A percentile compares a stretch with the other conserved stretches of the same genome.
Conservation (phyloP, 495 filamentous ascomycete species). For the Neurospora sp. region DNA sequence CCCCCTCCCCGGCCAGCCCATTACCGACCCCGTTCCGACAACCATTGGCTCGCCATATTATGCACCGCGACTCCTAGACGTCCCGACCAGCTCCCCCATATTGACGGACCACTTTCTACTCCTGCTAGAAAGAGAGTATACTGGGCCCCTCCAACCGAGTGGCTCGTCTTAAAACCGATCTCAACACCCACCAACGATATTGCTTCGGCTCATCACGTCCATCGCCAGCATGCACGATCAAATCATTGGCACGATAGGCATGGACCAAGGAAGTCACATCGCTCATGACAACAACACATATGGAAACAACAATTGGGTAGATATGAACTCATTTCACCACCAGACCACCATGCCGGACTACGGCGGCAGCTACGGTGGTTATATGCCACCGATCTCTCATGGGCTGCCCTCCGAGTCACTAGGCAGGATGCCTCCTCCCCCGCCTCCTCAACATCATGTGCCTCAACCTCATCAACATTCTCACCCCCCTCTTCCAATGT, state of each 20-base stretch:
- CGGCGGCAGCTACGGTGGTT: constrained; percentile 23
- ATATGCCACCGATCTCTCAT: constrained; percentile 34
- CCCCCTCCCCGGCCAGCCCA: constrained; percentile 17
- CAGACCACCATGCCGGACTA: constrained; percentile 40
- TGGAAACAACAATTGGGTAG: constrained; percentile 33
- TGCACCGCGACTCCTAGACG: constrained; percentile 21
- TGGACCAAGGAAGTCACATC: constrained; percentile 39
- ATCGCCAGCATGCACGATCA: constrained; percentile 39
- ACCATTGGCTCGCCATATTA: constrained; percentile 24
- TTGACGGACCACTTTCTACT: constrained; percentile 18
- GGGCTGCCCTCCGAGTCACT: constrained; percentile 38
- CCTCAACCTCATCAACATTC: constrained; percentile 24
- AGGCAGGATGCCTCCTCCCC: constrained; percentile 34
- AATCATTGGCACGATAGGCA: constrained; percentile 35
- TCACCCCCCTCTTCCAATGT: constrained; percentile 41
- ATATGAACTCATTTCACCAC: constrained; percentile 35
- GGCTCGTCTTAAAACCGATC: constrained; percentile 14
- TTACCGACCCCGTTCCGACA: constrained; percentile 19
- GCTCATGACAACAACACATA: constrained; percentile 31
- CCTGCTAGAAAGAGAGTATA: constrained; percentile 2
- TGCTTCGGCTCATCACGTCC: constrained; percentile 26
- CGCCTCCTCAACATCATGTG: constrained; percentile 24
- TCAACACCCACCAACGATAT: constrained; percentile 10
- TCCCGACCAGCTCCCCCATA: constrained; percentile 13
- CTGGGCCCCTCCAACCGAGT: constrained; percentile 10